Base-by-base conservation (phyloP, 441 rosid genomes). In the Syzygium syzygioides region DNA sequence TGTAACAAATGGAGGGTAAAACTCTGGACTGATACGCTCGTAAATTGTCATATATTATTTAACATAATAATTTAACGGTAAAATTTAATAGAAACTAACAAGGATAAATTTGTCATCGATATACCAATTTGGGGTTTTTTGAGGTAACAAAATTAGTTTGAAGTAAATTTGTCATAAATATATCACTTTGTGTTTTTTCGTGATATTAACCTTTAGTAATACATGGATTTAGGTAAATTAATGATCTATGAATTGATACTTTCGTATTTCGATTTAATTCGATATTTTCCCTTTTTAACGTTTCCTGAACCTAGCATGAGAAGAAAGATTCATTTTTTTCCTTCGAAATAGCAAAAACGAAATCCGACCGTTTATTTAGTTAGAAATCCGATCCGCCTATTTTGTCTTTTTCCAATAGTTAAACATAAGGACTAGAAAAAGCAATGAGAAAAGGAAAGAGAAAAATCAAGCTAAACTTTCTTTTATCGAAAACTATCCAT, bases 11-110 rank as follows among this genome's bases (percentile, higher is more conserved):
- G 2, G 9, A 45, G 48, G 48, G 9, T 45, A 45, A 45, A 45
- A 45, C 9, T 0, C 10, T 7, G 7, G 2, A 45, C 8, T 45
- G 7, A 2, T 45, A 7, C 1, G 7, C 9, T 1, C 9, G 48
- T 45, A 45, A 45, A 45, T 9, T 45, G 48, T 45, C 2, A 7
- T 9, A 2, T 45, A 9, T 45, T 9, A 45, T 45, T 45, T 2
- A 45, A 45, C 2, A 45, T 1, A 45, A 9, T 45, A 45, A 45
- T 45, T 7, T 45, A 9, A 45, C 48, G 10, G 48, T 7, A 45
- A 41, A 45, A 45, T 45, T 45, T 45, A 7, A 45, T 45, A 45
- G 48, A 45, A 45, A 45, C 9, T 45, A 7, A 45, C 9, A 45
- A 7, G 2, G 9, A 45, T 45, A 45, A 45, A 45, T 45, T 45